Percentiles rank a stretch among this genome's conserved stretches.
Evolutionary conservation across 2,329 filamentous ascomycete species (phyloP).

Genomic region (Alternaria arborescens): DNA sequence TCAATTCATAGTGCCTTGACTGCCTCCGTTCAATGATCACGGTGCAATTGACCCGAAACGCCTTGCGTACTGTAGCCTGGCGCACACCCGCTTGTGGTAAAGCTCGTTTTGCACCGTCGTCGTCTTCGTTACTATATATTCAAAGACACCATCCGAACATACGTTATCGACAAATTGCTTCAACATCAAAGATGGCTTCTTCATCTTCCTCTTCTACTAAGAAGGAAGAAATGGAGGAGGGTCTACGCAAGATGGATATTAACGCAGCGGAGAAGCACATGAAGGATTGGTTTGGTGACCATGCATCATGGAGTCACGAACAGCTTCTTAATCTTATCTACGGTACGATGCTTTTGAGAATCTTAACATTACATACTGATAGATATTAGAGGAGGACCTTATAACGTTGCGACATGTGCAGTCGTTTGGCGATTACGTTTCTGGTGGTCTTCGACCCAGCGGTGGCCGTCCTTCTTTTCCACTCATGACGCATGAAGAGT

Average conservation of each 20-base stretch:
- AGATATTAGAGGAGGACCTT: conserved; percentile 7
- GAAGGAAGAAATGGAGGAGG: neutral
- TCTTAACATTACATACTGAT: neutral
- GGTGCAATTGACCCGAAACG: neutral
- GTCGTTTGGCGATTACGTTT: conserved; percentile 11
- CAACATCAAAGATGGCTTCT: neutral
- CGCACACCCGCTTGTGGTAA: neutral
- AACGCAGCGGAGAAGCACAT: conserved; percentile 17
- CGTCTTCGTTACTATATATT: neutral
- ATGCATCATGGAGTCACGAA: conserved; percentile 21
- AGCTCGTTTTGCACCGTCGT: neutral
- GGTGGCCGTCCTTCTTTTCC: conserved; percentile 17
- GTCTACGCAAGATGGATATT: conserved; percentile 14
- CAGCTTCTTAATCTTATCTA: conserved; percentile 15
- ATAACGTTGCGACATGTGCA: conserved; percentile 2
- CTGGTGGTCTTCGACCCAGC: conserved; percentile 5
- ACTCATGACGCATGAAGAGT: conserved; percentile 20
- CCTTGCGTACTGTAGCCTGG: neutral
- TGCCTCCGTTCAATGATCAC: neutral
- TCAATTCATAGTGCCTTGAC: neutral
- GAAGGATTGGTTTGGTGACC: conserved; percentile 22
- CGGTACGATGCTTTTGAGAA: neutral
- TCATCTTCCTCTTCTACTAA: neutral
- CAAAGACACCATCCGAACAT: neutral
- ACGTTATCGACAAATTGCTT: neutral